A percentile compares a stretch with the other conserved stretches of the same genome.
Evolutionary conservation across 768 basidiomycete genomes (phyloP).

Genomic region (Mycena capillaripes): DNA sequence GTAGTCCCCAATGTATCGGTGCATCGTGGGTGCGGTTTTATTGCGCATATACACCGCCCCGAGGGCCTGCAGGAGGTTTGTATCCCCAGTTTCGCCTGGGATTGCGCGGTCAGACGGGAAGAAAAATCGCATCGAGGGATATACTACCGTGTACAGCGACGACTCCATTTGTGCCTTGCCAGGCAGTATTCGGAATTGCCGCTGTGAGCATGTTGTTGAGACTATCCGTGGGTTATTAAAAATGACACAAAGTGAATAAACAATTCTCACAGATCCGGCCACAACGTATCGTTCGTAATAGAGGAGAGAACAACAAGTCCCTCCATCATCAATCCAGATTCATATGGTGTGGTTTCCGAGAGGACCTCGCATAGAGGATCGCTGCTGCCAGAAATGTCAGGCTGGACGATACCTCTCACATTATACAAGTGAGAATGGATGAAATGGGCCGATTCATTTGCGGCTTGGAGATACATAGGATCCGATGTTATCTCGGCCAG

Average conservation of each 20-base stretch:
- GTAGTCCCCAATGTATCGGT: conserved; percentile 1
- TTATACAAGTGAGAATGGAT: conserved; percentile 16
- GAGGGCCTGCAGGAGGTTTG: conserved; percentile 11
- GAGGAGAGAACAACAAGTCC: conserved; percentile 10
- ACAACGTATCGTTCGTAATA: background rate
- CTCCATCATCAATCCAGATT: conserved; percentile 18
- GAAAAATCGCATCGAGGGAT: background rate
- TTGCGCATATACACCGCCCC: conserved; percentile 8
- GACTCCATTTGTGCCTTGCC: conserved; percentile 12
- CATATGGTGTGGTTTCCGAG: background rate
- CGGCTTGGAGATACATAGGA: conserved; percentile 20
- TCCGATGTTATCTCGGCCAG: conserved; percentile 19
- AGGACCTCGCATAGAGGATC: background rate
- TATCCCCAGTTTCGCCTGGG: background rate
- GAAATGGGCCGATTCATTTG: conserved; percentile 8
- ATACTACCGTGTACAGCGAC: background rate
- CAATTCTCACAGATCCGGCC: background rate
- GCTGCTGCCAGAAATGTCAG: background rate
- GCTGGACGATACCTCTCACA: conserved; percentile 1
- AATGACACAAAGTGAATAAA: background rate
- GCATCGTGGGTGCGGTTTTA: background rate
- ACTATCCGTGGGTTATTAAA: background rate
- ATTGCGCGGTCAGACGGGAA: background rate
- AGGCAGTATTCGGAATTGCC: background rate
- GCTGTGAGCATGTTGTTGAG: background rate